Evolutionary conservation across 129 eudicot genomes (phyloP).

Genomic region (Flaveria trinervia): DNA sequence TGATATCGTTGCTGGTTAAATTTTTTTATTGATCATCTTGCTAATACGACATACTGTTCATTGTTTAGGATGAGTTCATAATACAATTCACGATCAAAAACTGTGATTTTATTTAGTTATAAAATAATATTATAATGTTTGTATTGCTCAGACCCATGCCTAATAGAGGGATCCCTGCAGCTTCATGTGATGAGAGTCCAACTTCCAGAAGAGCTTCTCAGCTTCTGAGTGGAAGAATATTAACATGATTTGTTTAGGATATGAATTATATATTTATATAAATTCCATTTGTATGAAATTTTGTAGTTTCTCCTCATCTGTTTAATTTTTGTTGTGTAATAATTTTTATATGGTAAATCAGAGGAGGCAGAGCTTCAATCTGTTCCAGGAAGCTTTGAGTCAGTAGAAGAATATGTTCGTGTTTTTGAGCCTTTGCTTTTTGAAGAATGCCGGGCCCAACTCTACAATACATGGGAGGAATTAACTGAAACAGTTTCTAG

Average conservation of each 20-base stretch:
- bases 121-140: constrained; percentile 40
- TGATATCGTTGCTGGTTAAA: background rate
- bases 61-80: constrained; percentile 21
- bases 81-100: constrained; percentile 28
- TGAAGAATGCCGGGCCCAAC: constrained; percentile 98
- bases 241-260: constrained; percentile 8
- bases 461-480: constrained; percentile 98
- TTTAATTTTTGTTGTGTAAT: constrained; percentile 14
- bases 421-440: constrained; percentile 97
- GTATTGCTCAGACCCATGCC: constrained; percentile 55
- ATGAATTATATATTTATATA: constrained; percentile 1
- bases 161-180: constrained; percentile 50
- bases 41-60: constrained; percentile 12
- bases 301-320: constrained; percentile 8
- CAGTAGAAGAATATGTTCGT: constrained; percentile 84
- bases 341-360: constrained; percentile 36
- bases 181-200: constrained; percentile 47
- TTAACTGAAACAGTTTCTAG: constrained; percentile 54
- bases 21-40: background rate
- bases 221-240: constrained; percentile 32
- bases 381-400: constrained; percentile 89
- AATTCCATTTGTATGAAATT: constrained; percentile 2
- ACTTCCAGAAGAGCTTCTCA: constrained; percentile 33
- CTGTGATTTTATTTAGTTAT: constrained; percentile 32
- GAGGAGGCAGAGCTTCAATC: constrained; percentile 93